Conservation (phyloP, 371 early-diverging fungal genomes). For the Mucor velutinosus region DNA sequence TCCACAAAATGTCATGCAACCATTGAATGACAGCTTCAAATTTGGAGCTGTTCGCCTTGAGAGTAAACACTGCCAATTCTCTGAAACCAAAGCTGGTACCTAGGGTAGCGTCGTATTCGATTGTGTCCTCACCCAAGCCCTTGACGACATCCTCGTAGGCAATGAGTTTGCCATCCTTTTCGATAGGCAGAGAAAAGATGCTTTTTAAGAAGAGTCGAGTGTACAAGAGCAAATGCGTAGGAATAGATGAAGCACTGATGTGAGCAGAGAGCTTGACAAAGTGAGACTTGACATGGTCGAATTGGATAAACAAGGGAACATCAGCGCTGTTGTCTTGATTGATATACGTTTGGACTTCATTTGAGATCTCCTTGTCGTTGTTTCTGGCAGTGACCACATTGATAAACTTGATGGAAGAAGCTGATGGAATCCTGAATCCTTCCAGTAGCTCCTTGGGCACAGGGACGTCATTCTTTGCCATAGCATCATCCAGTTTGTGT, state of each 20-base stretch:
- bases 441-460: conserved; percentile 64
- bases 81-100: conserved; percentile 56
- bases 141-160: conserved; percentile 65
- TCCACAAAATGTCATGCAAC: conserved; percentile 65
- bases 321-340: conserved; percentile 49
- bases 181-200: conserved; percentile 61
- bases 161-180: conserved; percentile 41
- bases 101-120: conserved; percentile 50
- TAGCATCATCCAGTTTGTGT: conserved; percentile 53
- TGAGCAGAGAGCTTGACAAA: conserved; percentile 59
- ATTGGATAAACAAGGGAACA: conserved; percentile 67
- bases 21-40: conserved; percentile 60
- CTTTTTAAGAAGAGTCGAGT: conserved; percentile 59
- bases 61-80: conserved; percentile 50
- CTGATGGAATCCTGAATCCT: conserved; percentile 61
- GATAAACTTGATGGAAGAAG: conserved; percentile 63
- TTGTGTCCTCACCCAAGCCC: conserved; percentile 59
- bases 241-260: conserved; percentile 51
- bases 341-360: conserved; percentile 56
- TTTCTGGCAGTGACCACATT: conserved; percentile 61
- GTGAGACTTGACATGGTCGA: conserved; percentile 65
- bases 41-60: conserved; percentile 57
- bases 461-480: conserved; percentile 56
- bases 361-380: conserved; percentile 42
- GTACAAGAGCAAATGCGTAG: conserved; percentile 58